A percentile compares a stretch with the other conserved stretches of the same genome.
Conservation (phyloP, 1,284 basidiomycete genomes). For the Trametes versicolor region DNA sequence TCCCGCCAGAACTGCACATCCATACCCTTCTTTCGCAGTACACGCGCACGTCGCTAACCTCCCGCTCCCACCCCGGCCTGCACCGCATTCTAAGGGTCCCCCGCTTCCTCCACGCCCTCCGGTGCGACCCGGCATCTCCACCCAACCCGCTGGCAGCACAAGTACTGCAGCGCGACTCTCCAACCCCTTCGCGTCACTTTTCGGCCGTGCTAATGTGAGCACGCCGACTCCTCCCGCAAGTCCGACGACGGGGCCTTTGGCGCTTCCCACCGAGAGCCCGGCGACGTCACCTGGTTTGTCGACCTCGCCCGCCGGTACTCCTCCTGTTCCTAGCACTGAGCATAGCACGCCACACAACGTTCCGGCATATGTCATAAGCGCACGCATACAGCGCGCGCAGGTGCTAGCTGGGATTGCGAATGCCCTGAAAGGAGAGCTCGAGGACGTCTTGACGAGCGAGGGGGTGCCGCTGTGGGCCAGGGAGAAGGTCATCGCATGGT, state of each 20-base stretch:
- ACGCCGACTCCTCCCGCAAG: conserved; percentile 48
- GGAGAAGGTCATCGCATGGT: conserved; percentile 69
- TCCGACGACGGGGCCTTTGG: conserved; percentile 37
- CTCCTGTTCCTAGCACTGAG: conserved; percentile 6
- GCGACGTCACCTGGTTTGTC: conserved; percentile 26
- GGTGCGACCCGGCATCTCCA: conserved; percentile 32
- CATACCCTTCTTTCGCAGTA: conserved; percentile 65
- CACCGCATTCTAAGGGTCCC: conserved; percentile 54
- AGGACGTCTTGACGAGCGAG: conserved; percentile 51
- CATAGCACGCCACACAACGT: conserved; percentile 52
- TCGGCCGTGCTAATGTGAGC: conserved; percentile 54
- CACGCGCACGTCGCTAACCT: conserved; percentile 62
- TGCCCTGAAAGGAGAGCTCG: conserved; percentile 67
- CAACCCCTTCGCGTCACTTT: conserved; percentile 75
- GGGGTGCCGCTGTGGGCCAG: conserved; percentile 68
- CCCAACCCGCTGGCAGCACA: conserved; percentile 17
- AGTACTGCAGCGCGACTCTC: conserved; percentile 55
- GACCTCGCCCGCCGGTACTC: neutral
- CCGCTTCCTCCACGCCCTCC: conserved; percentile 69
- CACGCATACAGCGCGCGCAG: conserved; percentile 61
- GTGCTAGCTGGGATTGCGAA: conserved; percentile 68
- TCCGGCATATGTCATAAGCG: conserved; percentile 65
- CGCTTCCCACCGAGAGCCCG: conserved; percentile 38
- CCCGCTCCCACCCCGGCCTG: conserved; percentile 71
- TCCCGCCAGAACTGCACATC: conserved; percentile 14